Evolutionary conservation across 441 rosid genomes (phyloP), one percentile per base, ranked within the genome.

Genomic region (Pelargonium cotyledonis): DNA sequence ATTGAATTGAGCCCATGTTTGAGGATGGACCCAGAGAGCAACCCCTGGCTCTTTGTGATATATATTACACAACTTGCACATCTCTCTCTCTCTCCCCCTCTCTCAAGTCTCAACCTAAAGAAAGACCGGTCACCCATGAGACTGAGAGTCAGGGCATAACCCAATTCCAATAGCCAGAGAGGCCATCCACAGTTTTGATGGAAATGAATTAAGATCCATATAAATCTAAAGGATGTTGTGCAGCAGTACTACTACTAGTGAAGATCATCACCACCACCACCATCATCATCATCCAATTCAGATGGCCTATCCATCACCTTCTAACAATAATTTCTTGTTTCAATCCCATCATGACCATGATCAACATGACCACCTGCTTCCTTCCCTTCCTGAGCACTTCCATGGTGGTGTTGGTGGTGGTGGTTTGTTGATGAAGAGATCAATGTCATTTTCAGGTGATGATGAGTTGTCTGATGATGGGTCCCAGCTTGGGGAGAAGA

Each of bases 391-490:
- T 7, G 19, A 53, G 60, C 60, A 53, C 8, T 53, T 53, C 60
- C 60, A 53, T 31, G 38, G 38, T 31, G 38, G 38, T n/a, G n/a
- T n/a, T 53, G 60, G 57, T 7, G 18, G 16, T 19, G 19, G 84
- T 67, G 85, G 83, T 26, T 87, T 84, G 71, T 70, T 86, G 88
- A 84, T 86, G 87, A 89, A 88, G 81, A 89, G 95, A 81, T 93
- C 98, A 11, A 77, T 89, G 86, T 91, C 95, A 0, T 89, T 93
- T 53, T 31, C 38, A 31, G 97, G 87, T 41, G 96, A 94, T 19
- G 98, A 89, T 61, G 96, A 94, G 15, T 81, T 91, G 72, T 94
- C 97, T 2, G 98, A 93, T 72, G 98, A 93, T 79, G 97, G 96
- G 62, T 86, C 91, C 8, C 93, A 91, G 49, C 65, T 81, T 23